Conservation (phyloP, 495 filamentous ascomycete species). For the Xylaria bambusicola region DNA sequence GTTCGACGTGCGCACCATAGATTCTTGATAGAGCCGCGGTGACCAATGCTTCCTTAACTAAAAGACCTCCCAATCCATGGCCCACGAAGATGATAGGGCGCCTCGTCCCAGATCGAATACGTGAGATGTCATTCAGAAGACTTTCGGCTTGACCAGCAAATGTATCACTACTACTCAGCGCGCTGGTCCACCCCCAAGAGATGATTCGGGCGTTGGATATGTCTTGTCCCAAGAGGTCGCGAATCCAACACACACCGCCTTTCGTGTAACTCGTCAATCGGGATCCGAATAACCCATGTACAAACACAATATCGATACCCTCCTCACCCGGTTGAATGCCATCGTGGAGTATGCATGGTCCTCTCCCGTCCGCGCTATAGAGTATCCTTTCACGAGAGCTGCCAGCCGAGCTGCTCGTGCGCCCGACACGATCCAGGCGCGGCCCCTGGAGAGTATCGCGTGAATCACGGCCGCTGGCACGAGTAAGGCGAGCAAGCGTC, state of each 20-base stretch:
- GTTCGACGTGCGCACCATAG: constrained; percentile 33
- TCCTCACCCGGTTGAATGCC: constrained; percentile 27
- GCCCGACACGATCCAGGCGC: constrained; percentile 33
- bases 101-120: constrained; percentile 24
- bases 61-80: constrained; percentile 39
- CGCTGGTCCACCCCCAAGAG: constrained; percentile 33
- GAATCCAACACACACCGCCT: constrained; percentile 33
- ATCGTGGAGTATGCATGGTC: constrained; percentile 30
- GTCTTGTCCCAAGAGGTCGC: constrained; percentile 35
- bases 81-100: constrained; percentile 42
- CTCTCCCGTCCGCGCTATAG: constrained; percentile 29
- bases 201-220: constrained; percentile 30
- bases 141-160: constrained; percentile 32
- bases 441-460: constrained; percentile 24
- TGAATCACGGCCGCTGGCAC: constrained; percentile 27
- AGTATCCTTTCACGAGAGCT: constrained; percentile 33
- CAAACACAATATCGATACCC: constrained; percentile 36
- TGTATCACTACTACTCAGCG: constrained; percentile 22
- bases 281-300: constrained; percentile 36
- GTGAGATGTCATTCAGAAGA: constrained; percentile 29
- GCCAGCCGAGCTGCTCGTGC: constrained; percentile 32
- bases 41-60: constrained; percentile 39
- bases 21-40: constrained; percentile 35
- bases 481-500: constrained; percentile 36
- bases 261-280: constrained; percentile 35